Evolutionary conservation across 331 rosid species (phyloP).

Genomic region (Pyracantha coccinea): DNA sequence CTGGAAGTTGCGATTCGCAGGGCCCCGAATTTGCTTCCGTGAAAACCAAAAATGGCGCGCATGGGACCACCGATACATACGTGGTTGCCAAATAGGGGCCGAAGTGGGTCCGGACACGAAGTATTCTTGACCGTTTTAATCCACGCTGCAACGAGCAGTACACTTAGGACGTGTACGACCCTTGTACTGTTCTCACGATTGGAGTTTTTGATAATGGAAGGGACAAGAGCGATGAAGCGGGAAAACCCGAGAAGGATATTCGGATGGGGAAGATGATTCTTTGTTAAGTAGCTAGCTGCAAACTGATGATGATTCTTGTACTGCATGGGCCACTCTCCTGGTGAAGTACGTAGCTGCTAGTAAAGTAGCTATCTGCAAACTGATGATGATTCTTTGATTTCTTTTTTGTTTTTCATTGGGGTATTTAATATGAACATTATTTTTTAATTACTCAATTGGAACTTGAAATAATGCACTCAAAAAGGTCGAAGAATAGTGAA

Average conservation of each 20-base stretch:
- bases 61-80: conserved; percentile 65
- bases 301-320: too few relatives aligned
- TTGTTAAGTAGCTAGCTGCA: too few relatives aligned
- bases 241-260: conserved; percentile 38
- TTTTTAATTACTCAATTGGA: neutral
- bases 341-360: neutral
- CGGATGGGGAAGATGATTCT: conserved; percentile 56
- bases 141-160: conserved; percentile 84
- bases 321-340: neutral
- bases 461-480: neutral
- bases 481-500: neutral
- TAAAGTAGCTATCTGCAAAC: too few relatives aligned
- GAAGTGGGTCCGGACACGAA: conserved; percentile 61
- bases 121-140: conserved; percentile 60
- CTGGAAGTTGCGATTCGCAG: conserved; percentile 76
- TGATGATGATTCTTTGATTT: neutral
- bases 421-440: neutral
- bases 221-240: conserved; percentile 37
- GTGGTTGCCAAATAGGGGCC: conserved; percentile 79
- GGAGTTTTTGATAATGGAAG: conserved; percentile 69
- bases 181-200: conserved; percentile 60
- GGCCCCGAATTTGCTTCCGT: conserved; percentile 50
- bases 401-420: neutral
- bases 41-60: conserved; percentile 52
- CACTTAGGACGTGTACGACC: conserved; percentile 78